Base-by-base conservation (phyloP, 352 stramenopile genomes). In the Phytopythium helicoides region DNA sequence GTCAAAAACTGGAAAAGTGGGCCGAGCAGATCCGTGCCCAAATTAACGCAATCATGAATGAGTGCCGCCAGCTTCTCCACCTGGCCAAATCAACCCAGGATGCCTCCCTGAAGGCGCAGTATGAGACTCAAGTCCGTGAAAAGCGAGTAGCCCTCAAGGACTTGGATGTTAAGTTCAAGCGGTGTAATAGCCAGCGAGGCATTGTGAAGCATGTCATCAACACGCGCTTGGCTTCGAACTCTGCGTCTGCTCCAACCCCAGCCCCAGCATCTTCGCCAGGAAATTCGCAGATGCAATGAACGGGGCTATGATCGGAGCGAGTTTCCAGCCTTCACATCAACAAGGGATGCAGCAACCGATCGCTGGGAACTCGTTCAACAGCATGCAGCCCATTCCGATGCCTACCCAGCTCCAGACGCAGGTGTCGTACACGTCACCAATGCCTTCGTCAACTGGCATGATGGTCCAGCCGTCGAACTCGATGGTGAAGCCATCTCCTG, bases 161-260 rank as follows among this genome's bases (percentile, higher is more conserved):
- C 52, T 51, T 92, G 3, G 78, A 92, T 56, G 73, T 84, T 36
- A 88, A 89, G 50, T 91, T 87, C 57, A 89, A 87, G 47, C 79
- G 82, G 55, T 92, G 80, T 56, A 79, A 73, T 22, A 89, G 68
- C 33, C 85, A 94, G 56, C 71, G 84, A 19, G 79, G 82, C 14
- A 86, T 92, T 50, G 80, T 94, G n/a, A 86, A 87, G 56, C 71
- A 87, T 50, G 82, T 92, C 39, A 91, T 92, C 64, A 74, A 73
- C 40, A 68, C 50, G 52, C 80, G 64, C 9, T 15, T 52, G 9
- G 26, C 46, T 4, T 26, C 42, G 11, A 51, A 28, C 6, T 11
- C 41, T n/a, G 47, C 54, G 9, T 22, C 56, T 4, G 21, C 47
- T 5, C 15, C 39, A 39, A n/a, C n/a, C n/a, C 18, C 39, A 12